These are phyloP conservation scores for Arthromyces matolae DNA, from an alignment of 768 basidiomycete genomes.

Conservation along the genomic window DNA sequence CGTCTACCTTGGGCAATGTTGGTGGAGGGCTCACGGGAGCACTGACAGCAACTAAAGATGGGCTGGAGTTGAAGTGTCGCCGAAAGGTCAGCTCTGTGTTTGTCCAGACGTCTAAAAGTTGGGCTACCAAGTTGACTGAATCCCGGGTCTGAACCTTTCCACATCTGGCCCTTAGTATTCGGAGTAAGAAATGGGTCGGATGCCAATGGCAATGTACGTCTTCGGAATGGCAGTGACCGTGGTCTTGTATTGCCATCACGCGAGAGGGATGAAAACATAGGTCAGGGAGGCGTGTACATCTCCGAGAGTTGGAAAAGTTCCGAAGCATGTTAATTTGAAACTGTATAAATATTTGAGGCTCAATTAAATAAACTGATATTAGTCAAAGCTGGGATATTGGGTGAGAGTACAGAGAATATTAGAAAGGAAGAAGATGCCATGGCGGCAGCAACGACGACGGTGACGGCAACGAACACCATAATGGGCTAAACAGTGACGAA, in stretches of 20 bases:
- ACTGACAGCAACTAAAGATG: constrained; percentile 28
- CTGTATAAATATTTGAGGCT: too few species aligned
- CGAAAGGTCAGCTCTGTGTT: constrained; percentile 52
- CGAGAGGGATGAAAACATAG: constrained; percentile 21
- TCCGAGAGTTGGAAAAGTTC: constrained; percentile 77
- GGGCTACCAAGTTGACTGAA: constrained; percentile 48
- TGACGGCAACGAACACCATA: too few species aligned
- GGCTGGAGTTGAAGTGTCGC: constrained; percentile 35
- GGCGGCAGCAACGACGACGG: too few species aligned
- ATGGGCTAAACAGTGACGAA: too few species aligned
- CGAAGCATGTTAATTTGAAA: too few species aligned
- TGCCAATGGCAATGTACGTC: constrained; percentile 26
- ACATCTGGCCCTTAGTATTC: constrained; percentile 61
- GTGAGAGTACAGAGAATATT: too few species aligned
- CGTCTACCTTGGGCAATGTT: constrained; percentile 14
- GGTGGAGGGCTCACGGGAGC: constrained; percentile 30
- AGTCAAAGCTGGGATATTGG: too few species aligned
- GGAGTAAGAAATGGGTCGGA: constrained; percentile 17
- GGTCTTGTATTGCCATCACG: constrained; percentile 24
- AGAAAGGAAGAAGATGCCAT: too few species aligned
- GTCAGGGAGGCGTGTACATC: constrained; percentile 86
- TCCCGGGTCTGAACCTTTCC: constrained; percentile 66
- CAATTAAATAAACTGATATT: too few species aligned
- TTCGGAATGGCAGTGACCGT: constrained; percentile 38
- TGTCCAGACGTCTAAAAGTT: constrained; percentile 43